Base-by-base conservation (phyloP, 2,329 filamentous ascomycete species). In the Aureobasidium pullulans region DNA sequence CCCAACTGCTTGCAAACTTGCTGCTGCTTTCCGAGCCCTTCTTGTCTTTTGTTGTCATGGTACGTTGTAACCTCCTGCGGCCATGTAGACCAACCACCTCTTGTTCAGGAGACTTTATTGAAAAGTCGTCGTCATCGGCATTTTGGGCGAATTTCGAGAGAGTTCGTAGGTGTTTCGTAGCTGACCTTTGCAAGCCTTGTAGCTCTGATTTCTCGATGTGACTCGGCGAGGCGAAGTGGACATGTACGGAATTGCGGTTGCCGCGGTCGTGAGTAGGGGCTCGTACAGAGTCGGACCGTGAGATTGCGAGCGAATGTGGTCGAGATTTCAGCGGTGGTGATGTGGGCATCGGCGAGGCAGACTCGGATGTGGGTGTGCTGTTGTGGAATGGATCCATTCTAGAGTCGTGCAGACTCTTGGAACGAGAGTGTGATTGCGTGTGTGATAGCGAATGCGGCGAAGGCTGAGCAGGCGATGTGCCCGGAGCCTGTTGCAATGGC, bases 41-140 rank as follows among this genome's bases (percentile, higher is more conserved):
- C 63, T 82, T 83, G 57, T 69, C 76, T 59, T 74, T 76, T 54
- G 75, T 73, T 19, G 78, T 81, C 67, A 77, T 81, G 29, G 82
- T 81, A 63, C 90, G 82, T 73, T 96, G 94, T 57, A 99, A 75
- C 66, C 85, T 86, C 63, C 92, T 83, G 53, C 95, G 84, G 19
- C 94, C 93, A 64, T 90, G 86, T 43, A 99, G 77, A 39, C 94
- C 94, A 19, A 87, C 85, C 1, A 99, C 94, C 70, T 96, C 90
- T 68, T 95, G 88, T 15, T 87, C 85, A 1, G 88, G 82, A 0
- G 85, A 85, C 50, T 84, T 87, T 59, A 96, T 87, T 46, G 85
- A 82, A 66, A 97, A 92, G 43, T 95, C 90, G 36, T 93, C 89
- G 1, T 84, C 83, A 9, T 86, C 84, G 3, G 84, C 86, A 47